Evolutionary conservation across 2,329 filamentous ascomycete genomes (phyloP).

Genomic region (Xylaria arbuscula): DNA sequence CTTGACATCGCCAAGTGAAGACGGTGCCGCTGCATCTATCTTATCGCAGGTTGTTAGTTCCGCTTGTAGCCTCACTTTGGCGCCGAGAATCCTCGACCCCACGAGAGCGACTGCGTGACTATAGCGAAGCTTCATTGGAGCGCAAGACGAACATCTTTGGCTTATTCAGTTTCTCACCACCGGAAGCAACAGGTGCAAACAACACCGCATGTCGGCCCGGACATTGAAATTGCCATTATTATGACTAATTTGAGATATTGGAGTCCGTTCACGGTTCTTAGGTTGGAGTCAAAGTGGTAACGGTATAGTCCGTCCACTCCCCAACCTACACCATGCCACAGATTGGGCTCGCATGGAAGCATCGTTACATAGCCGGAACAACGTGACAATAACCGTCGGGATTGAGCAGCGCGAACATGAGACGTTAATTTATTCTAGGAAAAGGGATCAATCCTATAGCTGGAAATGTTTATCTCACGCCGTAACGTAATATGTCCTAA

Average conservation of each 20-base stretch:
- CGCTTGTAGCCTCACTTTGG: constrained; percentile 26
- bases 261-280: not conserved
- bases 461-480: constrained; percentile 6
- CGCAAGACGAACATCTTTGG: constrained; percentile 28
- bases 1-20: constrained; percentile 15
- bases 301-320: not conserved
- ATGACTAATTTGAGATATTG: constrained; percentile 2
- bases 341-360: constrained; percentile 4
- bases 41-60: constrained; percentile 2
- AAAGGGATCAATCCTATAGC: constrained; percentile 29
- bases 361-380: constrained; percentile 32
- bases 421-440: constrained; percentile 43
- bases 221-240: constrained; percentile 27
- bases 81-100: constrained; percentile 17
- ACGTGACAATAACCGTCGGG: constrained; percentile 37
- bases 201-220: constrained; percentile 31
- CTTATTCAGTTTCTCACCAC: constrained; percentile 8
- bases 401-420: constrained; percentile 36
- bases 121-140: constrained; percentile 30
- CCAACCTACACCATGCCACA: constrained; percentile 8
- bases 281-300: constrained; percentile 21
- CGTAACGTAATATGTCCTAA: constrained; percentile 40
- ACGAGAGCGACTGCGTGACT: constrained; percentile 19
- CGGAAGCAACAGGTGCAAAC: constrained; percentile 18
- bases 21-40: constrained; percentile 8